Evolutionary conservation across 345 rosid species (phyloP), one percentile per base, ranked within the genome.

Genomic region (Arabis alpina): DNA sequence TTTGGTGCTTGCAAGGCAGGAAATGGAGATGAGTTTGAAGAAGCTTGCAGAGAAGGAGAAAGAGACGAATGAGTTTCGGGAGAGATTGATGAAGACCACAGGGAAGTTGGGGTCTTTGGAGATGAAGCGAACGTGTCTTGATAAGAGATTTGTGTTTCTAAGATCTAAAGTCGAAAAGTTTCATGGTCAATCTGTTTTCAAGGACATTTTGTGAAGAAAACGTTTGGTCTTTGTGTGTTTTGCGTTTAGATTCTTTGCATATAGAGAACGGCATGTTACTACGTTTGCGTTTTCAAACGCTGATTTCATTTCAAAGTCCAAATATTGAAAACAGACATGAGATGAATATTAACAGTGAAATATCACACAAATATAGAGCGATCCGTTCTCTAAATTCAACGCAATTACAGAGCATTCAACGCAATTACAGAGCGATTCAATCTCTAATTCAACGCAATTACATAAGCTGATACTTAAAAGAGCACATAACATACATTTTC

Each of bases 121-220:
- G 41, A 73, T 73, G 72, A 65, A 49, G 23, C 19, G 3, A 5
- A 10, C 60, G 7, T 28, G 8, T 41, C 72, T 73, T 30, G 72
- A 73, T 41, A 54, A 72, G 50, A 72, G 49, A 72, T 11, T 15
- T 25, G 51, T 12, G 50, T 72, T 72, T 28, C 24, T 64, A 43
- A 64, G 50, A 54, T 55, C 70, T 47, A 72, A 72, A 47, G 76
- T 64, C 11, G 70, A 64, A 0, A 72, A 73, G 61, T 73, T 73
- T 73, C 61, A 66, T n/a, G 67, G 66, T 41, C 66, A 41, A 57
- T 66, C 77, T 50, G 67, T 73, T 6, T 58, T 66, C 3, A 16
- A 42, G 8, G 54, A 74, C 41, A 43, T 59, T 8, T 12, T 74
- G n/a, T 74, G 41, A 66, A 50, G 55, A 51, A 8, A n/a, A 36